Evolutionary conservation across 331 rosid species (phyloP).

Genomic region (Acacia pycnantha): DNA sequence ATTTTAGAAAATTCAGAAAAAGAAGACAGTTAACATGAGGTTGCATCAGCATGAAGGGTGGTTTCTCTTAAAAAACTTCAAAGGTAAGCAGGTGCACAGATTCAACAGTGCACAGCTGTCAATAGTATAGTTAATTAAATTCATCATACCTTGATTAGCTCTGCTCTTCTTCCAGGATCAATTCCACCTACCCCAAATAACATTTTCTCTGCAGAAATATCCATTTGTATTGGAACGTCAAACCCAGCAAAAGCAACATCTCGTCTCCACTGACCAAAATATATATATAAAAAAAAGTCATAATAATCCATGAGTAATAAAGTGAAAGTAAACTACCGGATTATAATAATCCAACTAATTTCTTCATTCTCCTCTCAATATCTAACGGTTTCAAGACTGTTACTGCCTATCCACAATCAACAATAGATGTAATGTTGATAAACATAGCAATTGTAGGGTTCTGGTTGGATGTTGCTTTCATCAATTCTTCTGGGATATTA

Average conservation of each 20-base stretch:
- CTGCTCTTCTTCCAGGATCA: conserved; percentile 75
- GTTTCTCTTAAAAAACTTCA: conserved; percentile 3
- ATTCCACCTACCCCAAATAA: conserved; percentile 75
- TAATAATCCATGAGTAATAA: not conserved
- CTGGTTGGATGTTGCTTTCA: not conserved
- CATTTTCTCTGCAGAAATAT: conserved; percentile 85
- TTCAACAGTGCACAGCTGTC: not conserved
- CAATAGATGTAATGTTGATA: not conserved
- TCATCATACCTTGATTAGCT: conserved; percentile 69
- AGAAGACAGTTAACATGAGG: not conserved
- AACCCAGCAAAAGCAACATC: conserved; percentile 96
- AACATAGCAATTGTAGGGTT: not conserved
- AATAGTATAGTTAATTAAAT: not conserved
- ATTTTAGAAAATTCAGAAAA: not conserved
- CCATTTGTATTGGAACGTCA: conserved; percentile 89
- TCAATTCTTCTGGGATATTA: not conserved
- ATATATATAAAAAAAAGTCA: not conserved
- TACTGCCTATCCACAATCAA: not conserved
- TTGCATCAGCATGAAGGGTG: not conserved
- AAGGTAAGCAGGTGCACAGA: not conserved
- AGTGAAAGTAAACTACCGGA: not conserved
- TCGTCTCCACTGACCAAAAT: conserved; percentile 68
- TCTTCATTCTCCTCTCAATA: not conserved
- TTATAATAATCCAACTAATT: not conserved
- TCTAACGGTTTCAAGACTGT: not conserved